Evolutionary conservation across 768 basidiomycete species (phyloP).

Genomic region (Trametes cinnabarina): DNA sequence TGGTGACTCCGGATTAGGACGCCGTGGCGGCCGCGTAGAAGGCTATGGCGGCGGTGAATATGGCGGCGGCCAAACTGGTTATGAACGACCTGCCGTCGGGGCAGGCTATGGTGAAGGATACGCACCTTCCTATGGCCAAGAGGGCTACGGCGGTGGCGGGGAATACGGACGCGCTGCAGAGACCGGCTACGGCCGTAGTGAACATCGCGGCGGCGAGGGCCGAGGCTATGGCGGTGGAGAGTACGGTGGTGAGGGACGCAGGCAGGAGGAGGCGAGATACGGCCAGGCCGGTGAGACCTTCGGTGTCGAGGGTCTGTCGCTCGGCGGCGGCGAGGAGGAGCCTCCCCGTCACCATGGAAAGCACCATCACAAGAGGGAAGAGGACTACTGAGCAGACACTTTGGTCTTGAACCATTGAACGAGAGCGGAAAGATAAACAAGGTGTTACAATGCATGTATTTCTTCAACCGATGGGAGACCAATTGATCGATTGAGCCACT

Average conservation of each 20-base stretch:
- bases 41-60: slow-evolving; percentile 1
- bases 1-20: not conserved
- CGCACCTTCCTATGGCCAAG: slow-evolving; percentile 1
- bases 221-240: not conserved
- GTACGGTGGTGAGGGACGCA: slow-evolving; percentile 8
- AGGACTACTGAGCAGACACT: slow-evolving; percentile 2
- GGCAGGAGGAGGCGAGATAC: slow-evolving; percentile 1
- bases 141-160: not conserved
- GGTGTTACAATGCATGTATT: not conserved
- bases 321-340: slow-evolving; percentile 35
- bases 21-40: slow-evolving; percentile 1
- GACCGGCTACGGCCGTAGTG: slow-evolving; percentile 1
- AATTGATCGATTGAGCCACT: too few relatives aligned
- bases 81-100: not conserved
- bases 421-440: not conserved
- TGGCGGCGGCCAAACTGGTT: not conserved
- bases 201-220: slow-evolving; percentile 1
- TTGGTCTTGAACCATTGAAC: too few relatives aligned
- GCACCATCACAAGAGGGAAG: slow-evolving; percentile 9
- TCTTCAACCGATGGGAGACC: too few relatives aligned
- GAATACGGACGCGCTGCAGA: not conserved
- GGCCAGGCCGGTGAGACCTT: slow-evolving; percentile 44
- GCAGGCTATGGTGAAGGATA: slow-evolving; percentile 1
- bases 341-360: slow-evolving; percentile 16
- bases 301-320: slow-evolving; percentile 49